Percentiles rank a stretch among this genome's conserved stretches.
phyloP scores from a whole-genome alignment of 83 land plant genomes.

The Larix sibirica region DNA sequence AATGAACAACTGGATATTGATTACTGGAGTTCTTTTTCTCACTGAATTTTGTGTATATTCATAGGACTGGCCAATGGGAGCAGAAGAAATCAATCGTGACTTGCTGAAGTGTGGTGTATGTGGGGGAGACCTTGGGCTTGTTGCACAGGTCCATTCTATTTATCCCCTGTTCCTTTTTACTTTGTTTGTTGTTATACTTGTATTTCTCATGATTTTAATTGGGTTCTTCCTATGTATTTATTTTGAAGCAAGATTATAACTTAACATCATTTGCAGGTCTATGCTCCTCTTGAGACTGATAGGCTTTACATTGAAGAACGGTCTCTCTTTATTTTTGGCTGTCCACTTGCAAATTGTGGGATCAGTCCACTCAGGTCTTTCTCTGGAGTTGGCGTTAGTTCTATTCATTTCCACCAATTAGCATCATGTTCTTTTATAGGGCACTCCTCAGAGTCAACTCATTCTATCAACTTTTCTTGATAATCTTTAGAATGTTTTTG shows the following conservation, averaged over 20 bases:
- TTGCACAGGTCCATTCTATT: slow-evolving; percentile 71
- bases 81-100: slow-evolving; percentile 29
- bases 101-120: slow-evolving; percentile 66
- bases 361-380: slow-evolving; percentile 52
- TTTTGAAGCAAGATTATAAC: not conserved
- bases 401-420: not conserved
- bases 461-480: not conserved
- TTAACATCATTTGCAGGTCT: slow-evolving; percentile 30
- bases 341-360: slow-evolving; percentile 66
- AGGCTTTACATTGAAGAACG: slow-evolving; percentile 68
- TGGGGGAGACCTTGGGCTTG: slow-evolving; percentile 68
- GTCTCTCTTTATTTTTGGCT: slow-evolving; percentile 67
- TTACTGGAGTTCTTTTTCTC: not conserved
- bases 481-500: not conserved
- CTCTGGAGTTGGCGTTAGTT: not conserved
- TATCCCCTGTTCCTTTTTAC: slow-evolving; percentile 30
- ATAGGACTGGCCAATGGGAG: slow-evolving; percentile 80
- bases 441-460: too few relatives aligned
- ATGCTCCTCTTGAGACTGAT: slow-evolving; percentile 74
- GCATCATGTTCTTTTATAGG: not conserved
- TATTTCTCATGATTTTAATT: not conserved
- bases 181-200: slow-evolving; percentile 4
- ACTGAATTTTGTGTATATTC: not conserved
- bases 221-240: not conserved
- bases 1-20: not conserved